A percentile compares a stretch with the other conserved stretches of the same genome.
Evolutionary conservation across 2,329 filamentous ascomycete genomes (phyloP).

Genomic region (Zasmidium cellare): DNA sequence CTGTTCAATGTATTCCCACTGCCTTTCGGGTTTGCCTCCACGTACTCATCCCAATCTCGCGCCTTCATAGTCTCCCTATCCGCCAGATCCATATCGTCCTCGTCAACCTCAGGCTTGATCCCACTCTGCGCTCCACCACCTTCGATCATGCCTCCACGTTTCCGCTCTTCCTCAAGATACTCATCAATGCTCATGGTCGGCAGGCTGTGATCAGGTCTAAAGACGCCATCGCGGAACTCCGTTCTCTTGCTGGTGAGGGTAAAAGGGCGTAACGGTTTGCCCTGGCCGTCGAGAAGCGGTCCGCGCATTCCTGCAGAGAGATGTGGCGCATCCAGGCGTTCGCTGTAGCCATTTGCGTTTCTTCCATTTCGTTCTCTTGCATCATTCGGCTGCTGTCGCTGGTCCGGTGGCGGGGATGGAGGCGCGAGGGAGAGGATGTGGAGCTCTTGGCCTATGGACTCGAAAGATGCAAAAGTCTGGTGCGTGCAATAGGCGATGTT

Average conservation of each 20-base stretch:
- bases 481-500: conserved; percentile 73
- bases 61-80: conserved; percentile 93
- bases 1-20: conserved; percentile 81
- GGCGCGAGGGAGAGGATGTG: conserved; percentile 79
- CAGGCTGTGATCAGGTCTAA: conserved; percentile 85
- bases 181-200: conserved; percentile 98
- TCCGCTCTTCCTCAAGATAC: conserved; percentile 88
- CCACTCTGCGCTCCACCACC: conserved; percentile 79
- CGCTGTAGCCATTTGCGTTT: conserved; percentile 60
- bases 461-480: conserved; percentile 81
- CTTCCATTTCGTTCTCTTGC: conserved; percentile 48
- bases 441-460: conserved; percentile 80
- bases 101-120: conserved; percentile 71
- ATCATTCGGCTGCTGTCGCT: conserved; percentile 43
- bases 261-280: conserved; percentile 88
- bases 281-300: conserved; percentile 73
- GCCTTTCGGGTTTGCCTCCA: conserved; percentile 82
- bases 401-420: conserved; percentile 45
- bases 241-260: conserved; percentile 73
- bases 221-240: conserved; percentile 76
- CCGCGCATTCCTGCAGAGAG: conserved; percentile 52
- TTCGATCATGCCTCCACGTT: conserved; percentile 83
- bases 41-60: conserved; percentile 91
- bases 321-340: conserved; percentile 69
- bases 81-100: conserved; percentile 84